Evolutionary conservation across 805 yeast genomes (phyloP), one percentile per base, ranked within the genome.

Genomic region (Candida ulmi): DNA sequence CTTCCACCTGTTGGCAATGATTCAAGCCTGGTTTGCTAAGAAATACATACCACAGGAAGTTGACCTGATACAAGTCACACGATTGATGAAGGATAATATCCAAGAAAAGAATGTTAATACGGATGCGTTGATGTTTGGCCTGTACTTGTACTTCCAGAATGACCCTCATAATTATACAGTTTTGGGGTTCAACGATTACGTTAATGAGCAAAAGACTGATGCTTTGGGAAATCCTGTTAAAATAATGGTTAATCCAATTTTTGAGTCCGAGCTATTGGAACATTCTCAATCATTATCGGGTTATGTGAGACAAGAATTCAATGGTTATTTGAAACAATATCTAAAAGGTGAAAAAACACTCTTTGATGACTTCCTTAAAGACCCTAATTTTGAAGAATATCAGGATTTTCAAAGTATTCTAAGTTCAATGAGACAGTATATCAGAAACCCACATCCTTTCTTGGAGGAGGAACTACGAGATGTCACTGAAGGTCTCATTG

Each of bases 21-120:
- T 43, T 5, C 43, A 43, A 19, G 43, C 46, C 18, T 37, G 30
- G 16, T 35, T 32, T 18, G 34, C 46, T 15, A 40, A 40, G 15
- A 15, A 34, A 2, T 17, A 8, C 9, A 30, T 26, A 9, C 30
- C 39, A 11, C 34, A 35, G 18, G 35, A 28, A 24, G 13, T 43
- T 8, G 40, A 43, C 18, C 36, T 43, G 9, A 3, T 35, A 2
- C 29, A 35, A 18, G 31, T 35, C 11, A 32, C 44, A 4, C 17
- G 35, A 11, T 23, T 40, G n/a, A 15, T 43, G 8, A 21, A 33
- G 23, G 15, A 30, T 8, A 17, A 30, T 17, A 29, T 43, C 38
- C 12, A 31, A 24, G 28, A 27, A 32, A 28, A 17, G 15, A 29
- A 35, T 2, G 32, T 39, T 5, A 21, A 13, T 11, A 6, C 30